Evolutionary conservation across 169 alveolate genomes (phyloP), one percentile per base, ranked within the genome.

Genomic region (Plasmodium falciparum): DNA sequence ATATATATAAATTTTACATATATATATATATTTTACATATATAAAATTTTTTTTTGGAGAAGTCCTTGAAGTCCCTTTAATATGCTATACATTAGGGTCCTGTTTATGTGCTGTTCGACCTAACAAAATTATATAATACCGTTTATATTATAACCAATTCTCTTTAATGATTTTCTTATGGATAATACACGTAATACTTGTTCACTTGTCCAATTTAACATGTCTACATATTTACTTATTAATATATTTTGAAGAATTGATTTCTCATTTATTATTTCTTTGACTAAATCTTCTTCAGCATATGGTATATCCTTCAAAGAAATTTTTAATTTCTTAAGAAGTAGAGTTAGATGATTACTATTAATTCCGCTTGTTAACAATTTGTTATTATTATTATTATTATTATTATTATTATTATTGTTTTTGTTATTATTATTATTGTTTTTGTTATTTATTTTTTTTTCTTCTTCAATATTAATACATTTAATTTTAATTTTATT

Each of bases 251-350:
- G 71, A 6, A 76, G 58, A 52, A 76, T 76, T 2, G 67, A 43
- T 70, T 76, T 76, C 7, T 76, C 62, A 15, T 76, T 76, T 26
- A 76, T 76, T 3, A 76, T 52, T 43, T 76, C 89, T 20, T 76
- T 76, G 1, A 76, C 5, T 56, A 76, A 43, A n/a, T 76, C 71
- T 4, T 76, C 89, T 12, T 76, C 89, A 24, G 89, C 91, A 50
- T 45, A 17, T n/a, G 91, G 91, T 29, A 83, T 83, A 8, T 33
- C 73, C 15, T 20, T 70, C 49, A 83, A 69, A 2, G 74, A 45
- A 1, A 83, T 5, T 2, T 69, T 83, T 54, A 83, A 17, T 69
- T 83, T 83, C 3, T 69, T 54, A 29, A 83, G 58, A 33, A 69
- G 6, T 1, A 15, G 26, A 61, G 39, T 67, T 61, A 83, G 17